Evolutionary conservation across 2,329 filamentous ascomycete species (phyloP), one percentile per base, ranked within the genome.

Genomic region (Huntiella moniliformis): DNA sequence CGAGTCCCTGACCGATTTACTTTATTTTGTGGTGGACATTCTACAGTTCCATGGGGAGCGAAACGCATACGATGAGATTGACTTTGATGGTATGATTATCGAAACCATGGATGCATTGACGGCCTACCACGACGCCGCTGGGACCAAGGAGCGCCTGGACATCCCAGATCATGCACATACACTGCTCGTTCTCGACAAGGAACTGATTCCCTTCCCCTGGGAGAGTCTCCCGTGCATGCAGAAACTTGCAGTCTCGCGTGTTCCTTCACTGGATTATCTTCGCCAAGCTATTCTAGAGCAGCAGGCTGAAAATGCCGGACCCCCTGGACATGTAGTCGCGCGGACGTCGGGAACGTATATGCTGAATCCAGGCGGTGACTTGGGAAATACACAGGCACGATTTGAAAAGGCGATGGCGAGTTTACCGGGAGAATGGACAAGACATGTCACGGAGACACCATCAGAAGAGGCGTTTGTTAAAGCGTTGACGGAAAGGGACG

Each of bases 41-140:
- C 68, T 98, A 2, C 91, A 96, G 58, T 96, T 98, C 60, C 84
- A 94, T 54, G 91, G 91, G 12, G 92, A 98, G 62, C 74, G 78
- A 41, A 98, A 96, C 57, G 91, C 92, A 0, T 95, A 95, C 61
- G 91, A 98, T 54, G 91, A 98, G 63, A 83, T 98, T 51, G 88
- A 96, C 60, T 93, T 96, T 57, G 91, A 98, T 52, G 65, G 71
- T 53, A 92, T 98, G 74, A 77, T 87, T 4, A 71, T 96, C 35
- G 86, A 94, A 54, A 84, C 83, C 0, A 72, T 85, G 35, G 88
- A 95, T 61, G 84, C 86, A 2, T 65, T 98, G 18, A 74, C 78
- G 42, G 72, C 75, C 1, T 95, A 95, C 56, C 79, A 94, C 55
- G 68, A 65, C 17, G 63, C 65, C 0, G 61, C 61, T 18, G 55